phyloP scores from a whole-genome alignment of 352 stramenopile species.

The Pythium diclinum region DNA sequence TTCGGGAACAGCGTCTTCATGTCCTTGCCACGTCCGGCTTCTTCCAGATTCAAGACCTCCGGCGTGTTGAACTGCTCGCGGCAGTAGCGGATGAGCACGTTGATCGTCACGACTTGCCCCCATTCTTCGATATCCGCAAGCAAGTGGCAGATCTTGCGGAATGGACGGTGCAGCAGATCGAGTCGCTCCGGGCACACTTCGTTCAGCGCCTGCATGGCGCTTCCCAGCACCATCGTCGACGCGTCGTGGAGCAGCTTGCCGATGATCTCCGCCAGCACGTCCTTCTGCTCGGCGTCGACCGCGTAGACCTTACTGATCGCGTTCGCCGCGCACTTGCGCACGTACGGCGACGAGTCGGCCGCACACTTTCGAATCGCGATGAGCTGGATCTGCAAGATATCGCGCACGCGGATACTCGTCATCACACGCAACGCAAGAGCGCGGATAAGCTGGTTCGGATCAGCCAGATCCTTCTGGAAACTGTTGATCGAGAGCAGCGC shows the following conservation, averaged over 20 bases:
- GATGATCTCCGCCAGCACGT: conserved; percentile 92
- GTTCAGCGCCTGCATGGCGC: conserved; percentile 91
- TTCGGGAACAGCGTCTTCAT: conserved; percentile 59
- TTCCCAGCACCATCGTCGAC: conserved; percentile 97
- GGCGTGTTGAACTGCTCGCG: conserved; percentile 94
- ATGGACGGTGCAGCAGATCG: conserved; percentile 94
- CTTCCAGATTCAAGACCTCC: conserved; percentile 35
- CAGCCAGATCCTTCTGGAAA: conserved; percentile 97
- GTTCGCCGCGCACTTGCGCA: conserved; percentile 96
- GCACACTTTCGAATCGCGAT: conserved; percentile 93
- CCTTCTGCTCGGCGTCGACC: conserved; percentile 87
- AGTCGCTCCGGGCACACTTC: conserved; percentile 95
- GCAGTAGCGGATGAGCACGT: conserved; percentile 95
- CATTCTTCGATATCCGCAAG: conserved; percentile 99
- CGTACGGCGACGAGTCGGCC: conserved; percentile 93
- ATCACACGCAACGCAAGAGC: conserved; percentile 95
- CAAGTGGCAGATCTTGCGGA: conserved; percentile 97
- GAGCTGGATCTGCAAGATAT: conserved; percentile 99
- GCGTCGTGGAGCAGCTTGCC: conserved; percentile 91
- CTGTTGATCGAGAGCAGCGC: conserved; percentile 97
- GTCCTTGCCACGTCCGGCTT: conserved; percentile 27
- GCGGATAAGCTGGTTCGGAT: conserved; percentile 93
- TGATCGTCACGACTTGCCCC: conserved; percentile 95
- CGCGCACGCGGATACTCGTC: conserved; percentile 96
- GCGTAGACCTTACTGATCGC: conserved; percentile 94